Conservation (phyloP, 305 asterid genomes). For the Fraxinus angustifolia region DNA sequence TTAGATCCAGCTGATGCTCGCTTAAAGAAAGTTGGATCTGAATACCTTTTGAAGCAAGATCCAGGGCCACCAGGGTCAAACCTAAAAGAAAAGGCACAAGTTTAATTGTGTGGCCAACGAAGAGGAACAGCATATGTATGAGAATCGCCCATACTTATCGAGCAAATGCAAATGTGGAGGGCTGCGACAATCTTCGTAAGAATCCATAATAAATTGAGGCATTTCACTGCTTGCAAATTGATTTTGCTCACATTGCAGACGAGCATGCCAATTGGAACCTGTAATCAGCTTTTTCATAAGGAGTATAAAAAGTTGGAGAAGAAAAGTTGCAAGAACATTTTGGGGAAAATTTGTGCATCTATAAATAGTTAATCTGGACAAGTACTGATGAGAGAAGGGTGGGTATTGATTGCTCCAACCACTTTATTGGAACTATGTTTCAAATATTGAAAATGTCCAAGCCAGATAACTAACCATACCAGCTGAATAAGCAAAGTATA, state of each 20-base stretch:
- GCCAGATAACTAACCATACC: conserved; percentile 45
- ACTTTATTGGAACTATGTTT: neutral
- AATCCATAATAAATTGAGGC: conserved; percentile 79
- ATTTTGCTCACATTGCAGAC: conserved; percentile 45
- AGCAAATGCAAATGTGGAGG: conserved; percentile 76
- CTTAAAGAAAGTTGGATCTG: conserved; percentile 84
- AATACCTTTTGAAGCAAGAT: conserved; percentile 91
- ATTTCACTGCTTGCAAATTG: conserved; percentile 73
- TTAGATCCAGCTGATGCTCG: conserved; percentile 60
- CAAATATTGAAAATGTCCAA: conserved; percentile 12
- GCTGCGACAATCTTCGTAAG: conserved; percentile 68
- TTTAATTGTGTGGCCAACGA: conserved; percentile 19
- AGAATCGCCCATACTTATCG: conserved; percentile 58
- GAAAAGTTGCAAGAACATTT: neutral
- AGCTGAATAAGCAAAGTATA: conserved; percentile 88
- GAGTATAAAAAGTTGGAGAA: conserved; percentile 19
- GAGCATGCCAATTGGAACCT: conserved; percentile 83
- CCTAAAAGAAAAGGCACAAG: conserved; percentile 40
- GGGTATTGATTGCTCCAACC: conserved; percentile 16
- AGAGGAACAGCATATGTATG: conserved; percentile 9
- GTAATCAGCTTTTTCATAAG: conserved; percentile 37
- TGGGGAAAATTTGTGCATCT: conserved; percentile 12
- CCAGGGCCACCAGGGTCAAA: conserved; percentile 90
- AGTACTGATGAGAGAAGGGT: neutral
- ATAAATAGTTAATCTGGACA: conserved; percentile 9